Conservation (phyloP, 2,329 filamentous ascomycete genomes). For the Fusarium sp. region DNA sequence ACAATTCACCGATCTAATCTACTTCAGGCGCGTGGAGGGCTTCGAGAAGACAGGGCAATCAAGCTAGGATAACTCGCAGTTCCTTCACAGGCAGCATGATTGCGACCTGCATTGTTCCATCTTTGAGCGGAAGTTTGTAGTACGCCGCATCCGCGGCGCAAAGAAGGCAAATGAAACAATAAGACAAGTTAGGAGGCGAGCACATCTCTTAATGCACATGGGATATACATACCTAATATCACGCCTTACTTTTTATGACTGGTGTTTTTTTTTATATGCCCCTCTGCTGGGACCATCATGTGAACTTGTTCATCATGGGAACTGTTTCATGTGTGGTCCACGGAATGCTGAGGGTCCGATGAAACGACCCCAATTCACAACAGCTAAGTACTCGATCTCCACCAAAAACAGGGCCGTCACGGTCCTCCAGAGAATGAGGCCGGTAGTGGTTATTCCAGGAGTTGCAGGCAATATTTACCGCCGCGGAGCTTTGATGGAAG, state of each 20-base stretch:
- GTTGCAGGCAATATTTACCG: too few relatives aligned
- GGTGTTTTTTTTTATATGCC: background rate
- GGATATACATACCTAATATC: background rate
- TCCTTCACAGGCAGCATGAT: background rate
- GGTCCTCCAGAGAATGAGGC: background rate
- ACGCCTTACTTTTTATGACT: background rate
- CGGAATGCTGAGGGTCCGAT: background rate
- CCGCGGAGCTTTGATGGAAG: background rate
- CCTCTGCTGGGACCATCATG: background rate
- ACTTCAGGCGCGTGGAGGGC: background rate
- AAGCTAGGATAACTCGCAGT: background rate
- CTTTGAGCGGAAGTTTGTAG: background rate
- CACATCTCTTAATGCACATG: background rate
- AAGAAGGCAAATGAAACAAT: background rate
- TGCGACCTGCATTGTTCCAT: background rate
- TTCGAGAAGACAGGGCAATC: background rate
- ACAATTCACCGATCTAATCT: background rate
- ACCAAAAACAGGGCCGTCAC: background rate
- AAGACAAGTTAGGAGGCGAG: background rate
- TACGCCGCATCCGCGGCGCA: background rate
- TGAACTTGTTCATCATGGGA: background rate
- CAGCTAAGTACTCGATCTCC: background rate
- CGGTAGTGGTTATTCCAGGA: background rate
- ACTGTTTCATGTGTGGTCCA: too few relatives aligned
- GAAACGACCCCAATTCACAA: background rate